Evolutionary conservation across 140 eudicot genomes (phyloP), one percentile per base, ranked within the genome.

Genomic region (Stevia rebaudiana): DNA sequence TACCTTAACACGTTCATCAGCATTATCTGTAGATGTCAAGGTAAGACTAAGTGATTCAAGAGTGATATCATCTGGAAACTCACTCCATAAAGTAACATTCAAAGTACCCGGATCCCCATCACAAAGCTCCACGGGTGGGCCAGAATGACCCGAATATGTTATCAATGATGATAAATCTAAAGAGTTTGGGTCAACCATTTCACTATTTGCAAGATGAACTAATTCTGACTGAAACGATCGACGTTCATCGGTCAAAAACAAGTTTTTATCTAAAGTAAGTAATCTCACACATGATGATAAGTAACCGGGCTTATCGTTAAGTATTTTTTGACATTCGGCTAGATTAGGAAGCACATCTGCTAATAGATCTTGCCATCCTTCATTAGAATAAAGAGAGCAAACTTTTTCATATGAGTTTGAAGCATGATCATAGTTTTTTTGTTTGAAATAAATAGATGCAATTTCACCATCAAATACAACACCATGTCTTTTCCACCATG

Each of bases 401-500:
- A 94, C 86, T 69, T 92, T 92, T 71, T 88, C 98, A 36, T 88
- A 94, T 28, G 86, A 79, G 48, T 76, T 88, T 13, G 86, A 95
- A 53, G 99, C 95, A 46, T 82, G 79, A 71, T 94, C 95, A 65
- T 72, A 89, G 16, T 82, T 85, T 18, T 83, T 87, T 24, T 83
- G 89, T 71, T 86, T 94, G 62, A 77, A 83, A 56, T 81, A 81
- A 33, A 88, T 79, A 56, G 90, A 79, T 49, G 97, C 99, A 56
- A 85, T 88, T 84, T 88, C 97, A 68, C 99, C 99, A 62, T 94
- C 95, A 50, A 88, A 96, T 41, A 86, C 95, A 66, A 94, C 99
- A 16, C 97, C 94, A 51, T 94, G 97, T 49, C 99, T 80, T 74
- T 83, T 88, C 99, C 99, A 94, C 97, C 99, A 88, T 17, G 99